phyloP scores from a whole-genome alignment of 2,329 filamentous ascomycete species.

The Talaromyces sp. region DNA sequence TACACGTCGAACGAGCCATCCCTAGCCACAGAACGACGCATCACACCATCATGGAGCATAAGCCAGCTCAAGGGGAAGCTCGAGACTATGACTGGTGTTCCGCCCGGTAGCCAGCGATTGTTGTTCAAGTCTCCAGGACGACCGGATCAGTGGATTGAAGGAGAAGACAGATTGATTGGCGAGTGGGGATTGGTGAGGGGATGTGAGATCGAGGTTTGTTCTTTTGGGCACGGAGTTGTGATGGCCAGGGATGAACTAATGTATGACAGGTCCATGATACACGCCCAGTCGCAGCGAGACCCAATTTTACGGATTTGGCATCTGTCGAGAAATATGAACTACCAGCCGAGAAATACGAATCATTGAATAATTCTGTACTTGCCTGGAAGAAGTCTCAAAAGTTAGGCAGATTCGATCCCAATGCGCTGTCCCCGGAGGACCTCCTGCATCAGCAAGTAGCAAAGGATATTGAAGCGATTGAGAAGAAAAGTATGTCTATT shows the following conservation, averaged over 20 bases:
- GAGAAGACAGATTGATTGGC: conserved; percentile 70
- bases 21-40: conserved; percentile 76
- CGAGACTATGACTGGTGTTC: conserved; percentile 89
- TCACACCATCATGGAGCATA: conserved; percentile 90
- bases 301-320: conserved; percentile 78
- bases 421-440: conserved; percentile 70
- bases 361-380: conserved; percentile 81
- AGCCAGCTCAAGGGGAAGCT: conserved; percentile 80
- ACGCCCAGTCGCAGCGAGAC: conserved; percentile 70
- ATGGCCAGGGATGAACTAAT: not conserved
- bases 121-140: conserved; percentile 64
- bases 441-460: conserved; percentile 68
- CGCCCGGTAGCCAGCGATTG: conserved; percentile 74
- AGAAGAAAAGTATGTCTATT: conserved; percentile 55
- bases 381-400: conserved; percentile 96
- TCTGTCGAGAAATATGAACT: conserved; percentile 87
- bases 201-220: conserved; percentile 45
- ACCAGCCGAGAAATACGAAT: conserved; percentile 81
- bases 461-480: conserved; percentile 60
- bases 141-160: conserved; percentile 60
- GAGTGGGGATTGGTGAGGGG: conserved; percentile 44
- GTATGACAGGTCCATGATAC: conserved; percentile 70
- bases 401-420: conserved; percentile 91
- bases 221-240: not conserved
- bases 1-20: conserved; percentile 29